Conservation (phyloP, 2,329 filamentous ascomycete genomes). For the Colletotrichum siamense region DNA sequence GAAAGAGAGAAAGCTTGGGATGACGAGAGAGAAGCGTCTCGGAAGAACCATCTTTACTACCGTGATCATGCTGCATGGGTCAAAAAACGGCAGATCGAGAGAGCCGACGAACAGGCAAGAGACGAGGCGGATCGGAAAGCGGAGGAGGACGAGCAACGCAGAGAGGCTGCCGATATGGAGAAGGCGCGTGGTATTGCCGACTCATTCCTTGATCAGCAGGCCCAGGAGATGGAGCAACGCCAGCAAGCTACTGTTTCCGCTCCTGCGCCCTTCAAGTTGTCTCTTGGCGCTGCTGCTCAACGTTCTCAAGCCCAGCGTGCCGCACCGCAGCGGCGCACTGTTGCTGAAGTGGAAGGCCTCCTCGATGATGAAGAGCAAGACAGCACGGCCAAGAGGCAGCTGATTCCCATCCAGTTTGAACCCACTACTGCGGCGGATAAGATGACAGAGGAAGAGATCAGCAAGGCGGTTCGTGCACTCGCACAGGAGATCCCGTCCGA, state of each 20-base stretch:
- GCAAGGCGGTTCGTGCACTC: slow-evolving; percentile 79
- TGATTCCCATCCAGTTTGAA: slow-evolving; percentile 85
- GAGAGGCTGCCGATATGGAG: slow-evolving; percentile 74
- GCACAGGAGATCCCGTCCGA: slow-evolving; percentile 90
- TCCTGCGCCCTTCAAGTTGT: slow-evolving; percentile 88
- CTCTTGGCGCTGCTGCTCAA: slow-evolving; percentile 86
- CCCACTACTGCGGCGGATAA: slow-evolving; percentile 67
- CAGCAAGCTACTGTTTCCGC: slow-evolving; percentile 39
- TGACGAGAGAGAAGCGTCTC: slow-evolving; percentile 80
- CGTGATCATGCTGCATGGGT: slow-evolving; percentile 85
- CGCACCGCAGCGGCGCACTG: slow-evolving; percentile 72
- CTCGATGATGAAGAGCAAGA: slow-evolving; percentile 94
- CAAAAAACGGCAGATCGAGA: slow-evolving; percentile 77
- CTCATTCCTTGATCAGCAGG: slow-evolving; percentile 86
- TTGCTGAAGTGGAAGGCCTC: slow-evolving; percentile 92
- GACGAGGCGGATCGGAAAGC: slow-evolving; percentile 84
- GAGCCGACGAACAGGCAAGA: slow-evolving; percentile 73
- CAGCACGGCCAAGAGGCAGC: slow-evolving; percentile 71
- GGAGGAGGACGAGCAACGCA: slow-evolving; percentile 77
- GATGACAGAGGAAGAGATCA: slow-evolving; percentile 87
- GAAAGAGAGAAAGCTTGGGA: slow-evolving; percentile 75
- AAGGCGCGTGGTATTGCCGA: slow-evolving; percentile 86
- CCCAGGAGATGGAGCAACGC: slow-evolving; percentile 72
- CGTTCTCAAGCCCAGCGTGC: slow-evolving; percentile 64
- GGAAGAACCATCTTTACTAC: slow-evolving; percentile 83